Percentiles rank a stretch among this genome's conserved stretches.
phyloP scores from a whole-genome alignment of 352 stramenopile species.

The Elongisporangium prolatum region DNA sequence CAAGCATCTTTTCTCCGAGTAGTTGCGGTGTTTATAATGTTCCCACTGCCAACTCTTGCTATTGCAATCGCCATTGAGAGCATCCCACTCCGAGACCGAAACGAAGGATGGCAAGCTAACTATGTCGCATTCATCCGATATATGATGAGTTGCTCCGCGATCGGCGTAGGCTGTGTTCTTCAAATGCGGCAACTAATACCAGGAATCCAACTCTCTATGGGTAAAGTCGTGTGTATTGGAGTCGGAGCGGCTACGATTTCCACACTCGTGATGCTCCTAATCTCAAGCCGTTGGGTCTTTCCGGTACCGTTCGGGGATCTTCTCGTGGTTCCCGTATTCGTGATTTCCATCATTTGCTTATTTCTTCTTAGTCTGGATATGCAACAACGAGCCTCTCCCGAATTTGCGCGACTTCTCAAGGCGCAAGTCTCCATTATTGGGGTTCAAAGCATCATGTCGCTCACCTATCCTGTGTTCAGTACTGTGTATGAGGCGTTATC shows the following conservation, averaged over 20 bases:
- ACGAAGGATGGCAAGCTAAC: conserved; percentile 17
- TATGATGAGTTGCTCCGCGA: conserved; percentile 4
- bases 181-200: background rate
- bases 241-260: background rate
- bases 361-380: conserved; percentile 15
- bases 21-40: conserved; percentile 1
- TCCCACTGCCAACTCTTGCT: conserved; percentile 11
- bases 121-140: conserved; percentile 19
- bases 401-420: background rate
- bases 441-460: too few species aligned
- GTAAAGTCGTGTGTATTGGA: conserved; percentile 5
- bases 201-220: background rate
- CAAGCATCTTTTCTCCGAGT: background rate
- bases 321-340: conserved; percentile 6
- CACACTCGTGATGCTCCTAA: conserved; percentile 3
- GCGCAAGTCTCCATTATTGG: too few species aligned
- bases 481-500: too few species aligned
- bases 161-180: conserved; percentile 8
- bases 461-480: too few species aligned
- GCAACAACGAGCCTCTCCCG: background rate
- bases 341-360: conserved; percentile 5
- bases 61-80: conserved; percentile 13
- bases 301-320: conserved; percentile 21
- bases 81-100: conserved; percentile 7
- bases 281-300: conserved; percentile 16